phyloP scores from a whole-genome alignment of 768 basidiomycete species.

The Fomitopsis pulvina region DNA sequence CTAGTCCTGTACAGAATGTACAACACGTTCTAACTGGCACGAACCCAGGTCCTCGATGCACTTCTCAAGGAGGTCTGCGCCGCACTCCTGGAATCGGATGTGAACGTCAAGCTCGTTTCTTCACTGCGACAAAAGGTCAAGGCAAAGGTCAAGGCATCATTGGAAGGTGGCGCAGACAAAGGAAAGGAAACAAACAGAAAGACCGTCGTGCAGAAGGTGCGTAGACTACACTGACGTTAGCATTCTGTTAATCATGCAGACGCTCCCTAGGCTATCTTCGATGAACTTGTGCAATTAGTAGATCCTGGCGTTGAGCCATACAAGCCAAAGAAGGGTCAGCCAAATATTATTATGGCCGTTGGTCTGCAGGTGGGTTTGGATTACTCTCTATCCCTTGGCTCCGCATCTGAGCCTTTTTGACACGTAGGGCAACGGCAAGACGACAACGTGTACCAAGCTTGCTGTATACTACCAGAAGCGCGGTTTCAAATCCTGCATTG shows the following conservation, averaged over 20 bases:
- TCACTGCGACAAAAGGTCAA: slow-evolving; percentile 86
- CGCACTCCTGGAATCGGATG: slow-evolving; percentile 92
- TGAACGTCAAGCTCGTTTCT: slow-evolving; percentile 95
- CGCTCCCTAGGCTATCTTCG: slow-evolving; percentile 74
- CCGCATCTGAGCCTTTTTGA: not conserved
- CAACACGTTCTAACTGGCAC: not conserved
- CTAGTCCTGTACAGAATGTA: slow-evolving; percentile 12
- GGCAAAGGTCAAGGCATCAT: slow-evolving; percentile 74
- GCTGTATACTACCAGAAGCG: slow-evolving; percentile 97
- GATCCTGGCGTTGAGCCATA: slow-evolving; percentile 95
- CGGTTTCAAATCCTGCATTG: slow-evolving; percentile 94
- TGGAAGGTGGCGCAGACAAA: slow-evolving; percentile 66
- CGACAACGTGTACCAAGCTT: slow-evolving; percentile 97
- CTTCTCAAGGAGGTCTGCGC: slow-evolving; percentile 93
- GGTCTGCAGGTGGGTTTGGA: slow-evolving; percentile 74
- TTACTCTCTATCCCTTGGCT: not conserved
- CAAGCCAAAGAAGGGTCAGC: slow-evolving; percentile 92
- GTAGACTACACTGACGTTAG: slow-evolving; percentile 3
- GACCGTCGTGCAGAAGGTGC: slow-evolving; percentile 87
- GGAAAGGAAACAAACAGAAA: slow-evolving; percentile 78
- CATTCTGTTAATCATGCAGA: not conserved
- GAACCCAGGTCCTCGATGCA: slow-evolving; percentile 77
- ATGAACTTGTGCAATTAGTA: slow-evolving; percentile 91
- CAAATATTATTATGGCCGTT: slow-evolving; percentile 96
- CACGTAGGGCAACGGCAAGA: slow-evolving; percentile 90